Percentiles rank a stretch among this genome's conserved stretches.
Evolutionary conservation across 805 yeast genomes (phyloP).

Genomic region (Saturnispora sekii): DNA sequence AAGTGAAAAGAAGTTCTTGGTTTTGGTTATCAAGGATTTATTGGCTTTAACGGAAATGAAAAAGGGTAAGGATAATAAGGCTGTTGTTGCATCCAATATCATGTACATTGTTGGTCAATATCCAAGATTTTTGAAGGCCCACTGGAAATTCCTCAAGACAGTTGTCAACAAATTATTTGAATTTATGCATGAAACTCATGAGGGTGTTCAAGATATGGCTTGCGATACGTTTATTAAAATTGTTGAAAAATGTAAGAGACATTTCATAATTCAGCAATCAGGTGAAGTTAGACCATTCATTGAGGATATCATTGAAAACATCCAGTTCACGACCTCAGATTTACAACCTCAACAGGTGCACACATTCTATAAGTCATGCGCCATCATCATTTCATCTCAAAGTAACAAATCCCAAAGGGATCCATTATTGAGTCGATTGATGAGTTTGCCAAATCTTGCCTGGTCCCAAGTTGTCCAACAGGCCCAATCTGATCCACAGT

Average conservation of each 20-base stretch:
- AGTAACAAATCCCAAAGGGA: slow-evolving; percentile 59
- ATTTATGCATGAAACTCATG: slow-evolving; percentile 99
- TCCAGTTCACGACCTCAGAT: slow-evolving; percentile 82
- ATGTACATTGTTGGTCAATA: slow-evolving; percentile 99
- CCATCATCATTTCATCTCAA: slow-evolving; percentile 85
- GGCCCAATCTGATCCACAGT: slow-evolving; percentile 73
- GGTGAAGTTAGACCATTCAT: slow-evolving; percentile 87
- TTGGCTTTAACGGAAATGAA: slow-evolving; percentile 90
- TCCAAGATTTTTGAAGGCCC: slow-evolving; percentile 94
- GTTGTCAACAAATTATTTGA: slow-evolving; percentile 93
- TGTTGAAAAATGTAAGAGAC: slow-evolving; percentile 89
- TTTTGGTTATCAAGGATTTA: slow-evolving; percentile 85
- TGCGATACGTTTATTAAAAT: slow-evolving; percentile 98
- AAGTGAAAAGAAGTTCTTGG: slow-evolving; percentile 89
- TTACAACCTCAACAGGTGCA: slow-evolving; percentile 96
- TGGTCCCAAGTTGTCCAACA: slow-evolving; percentile 86
- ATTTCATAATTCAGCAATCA: slow-evolving; percentile 80
- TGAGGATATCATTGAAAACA: slow-evolving; percentile 75
- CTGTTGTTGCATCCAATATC: slow-evolving; percentile 98
- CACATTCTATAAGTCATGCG: slow-evolving; percentile 96
- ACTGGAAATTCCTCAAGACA: slow-evolving; percentile 94
- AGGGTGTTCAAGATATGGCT: slow-evolving; percentile 99
- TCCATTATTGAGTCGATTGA: slow-evolving; percentile 62
- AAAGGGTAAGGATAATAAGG: slow-evolving; percentile 95
- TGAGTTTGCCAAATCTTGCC: slow-evolving; percentile 89